Conservation (phyloP, 163 green algal species). For the Chlamydomonas reinhardtii region DNA sequence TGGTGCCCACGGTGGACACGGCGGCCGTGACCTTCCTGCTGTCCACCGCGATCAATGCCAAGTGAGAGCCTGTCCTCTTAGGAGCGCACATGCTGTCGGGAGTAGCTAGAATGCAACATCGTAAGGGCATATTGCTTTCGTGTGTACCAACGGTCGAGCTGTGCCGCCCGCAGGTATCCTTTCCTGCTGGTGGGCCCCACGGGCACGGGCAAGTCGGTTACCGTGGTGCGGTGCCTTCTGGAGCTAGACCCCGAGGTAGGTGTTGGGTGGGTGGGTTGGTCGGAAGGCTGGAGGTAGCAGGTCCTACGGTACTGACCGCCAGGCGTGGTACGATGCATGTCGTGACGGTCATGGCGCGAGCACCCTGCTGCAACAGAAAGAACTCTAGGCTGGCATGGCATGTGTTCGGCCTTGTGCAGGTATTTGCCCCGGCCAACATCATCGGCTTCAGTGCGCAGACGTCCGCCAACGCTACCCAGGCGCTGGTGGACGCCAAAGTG, state of each 20-base stretch:
- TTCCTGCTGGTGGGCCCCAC: constrained; percentile 83
- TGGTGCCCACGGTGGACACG: constrained; percentile 82
- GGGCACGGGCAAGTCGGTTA: constrained; percentile 83
- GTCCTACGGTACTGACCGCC: no score
- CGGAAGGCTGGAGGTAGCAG: no score
- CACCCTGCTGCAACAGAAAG: no score
- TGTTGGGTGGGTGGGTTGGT: background rate
- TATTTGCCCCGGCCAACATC: constrained; percentile 68
- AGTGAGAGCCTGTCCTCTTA: constrained; percentile 34
- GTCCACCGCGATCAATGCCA: constrained; percentile 58
- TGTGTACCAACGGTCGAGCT: background rate
- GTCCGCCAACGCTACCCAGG: constrained; percentile 68
- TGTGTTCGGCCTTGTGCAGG: constrained; percentile 4
- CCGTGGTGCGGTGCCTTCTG: constrained; percentile 66
- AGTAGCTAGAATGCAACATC: no score
- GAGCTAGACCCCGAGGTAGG: constrained; percentile 46
- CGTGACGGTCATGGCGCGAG: no score
- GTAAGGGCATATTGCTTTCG: background rate
- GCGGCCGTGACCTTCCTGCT: constrained; percentile 73
- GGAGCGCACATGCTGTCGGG: no score
- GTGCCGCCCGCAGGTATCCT: constrained; percentile 63
- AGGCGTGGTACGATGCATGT: no score
- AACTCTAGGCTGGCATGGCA: no score
- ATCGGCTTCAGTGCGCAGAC: constrained; percentile 78
- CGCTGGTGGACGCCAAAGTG: constrained; percentile 82